Base-by-base conservation (phyloP, 2,329 filamentous ascomycete species). In the Rutstroemia sp. region DNA sequence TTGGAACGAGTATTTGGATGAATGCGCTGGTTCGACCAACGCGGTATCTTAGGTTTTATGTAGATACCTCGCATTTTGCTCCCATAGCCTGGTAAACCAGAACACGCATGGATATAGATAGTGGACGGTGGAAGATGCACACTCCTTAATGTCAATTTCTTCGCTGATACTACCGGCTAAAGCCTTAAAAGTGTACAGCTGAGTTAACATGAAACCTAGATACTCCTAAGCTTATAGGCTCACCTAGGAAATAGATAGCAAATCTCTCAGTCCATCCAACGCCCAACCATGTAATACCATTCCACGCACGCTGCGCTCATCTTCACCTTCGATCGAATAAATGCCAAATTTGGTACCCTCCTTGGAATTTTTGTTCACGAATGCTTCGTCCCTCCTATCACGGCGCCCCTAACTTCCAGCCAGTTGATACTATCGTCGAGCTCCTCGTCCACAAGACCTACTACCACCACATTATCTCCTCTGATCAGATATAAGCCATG, bases 351-450 rank as follows among this genome's bases (percentile, higher is more conserved):
- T 51, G 53, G 53, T 55, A 55, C 42, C 7, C 18, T 23, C 12
- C 42, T 14, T 45, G 6, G 4, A 21, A 44, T 25, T 8, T n/a
- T 12, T 16, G 4, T 12, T 69, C 63, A 70, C 71, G 82, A 67
- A 69, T 96, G 91, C 73, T 94, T 96, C 66, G 91, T 92, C 53
- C 84, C 85, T 57, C 90, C 90, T 66, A 97, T 87, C 30, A 87
- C 83, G 58, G 86, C 83, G 4, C 92, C 92, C 70, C 88, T 87
- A 41, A 99, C 94, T 71, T 95, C 86, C 19, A 80, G 79, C 94
- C 94, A 99, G 74, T 96, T 86, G 69, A 99, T 97, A 66, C 87
- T 91, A 41, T 79, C 81, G 73, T 99, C 94, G 58, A 97, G 76
- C 65, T 88, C 81, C 72, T 96, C 92, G 71, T 99, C 91, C 34